Conservation (phyloP, 441 rosid genomes). For the Corymbia calophylla region DNA sequence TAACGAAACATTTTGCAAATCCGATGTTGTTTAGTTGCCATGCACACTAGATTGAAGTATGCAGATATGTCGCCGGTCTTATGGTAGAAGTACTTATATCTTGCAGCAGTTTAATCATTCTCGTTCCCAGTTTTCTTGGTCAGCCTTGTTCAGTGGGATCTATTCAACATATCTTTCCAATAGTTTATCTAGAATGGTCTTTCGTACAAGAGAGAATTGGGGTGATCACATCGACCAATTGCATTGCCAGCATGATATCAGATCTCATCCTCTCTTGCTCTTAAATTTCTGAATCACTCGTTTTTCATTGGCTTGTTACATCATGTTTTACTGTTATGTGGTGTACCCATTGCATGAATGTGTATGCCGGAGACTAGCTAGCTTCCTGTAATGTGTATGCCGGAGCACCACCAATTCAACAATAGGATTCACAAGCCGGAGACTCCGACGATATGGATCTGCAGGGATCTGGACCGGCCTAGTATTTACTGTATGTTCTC, state of each 20-base stretch:
- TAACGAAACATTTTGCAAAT: background rate
- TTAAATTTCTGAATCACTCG: background rate
- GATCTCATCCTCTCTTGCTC: background rate
- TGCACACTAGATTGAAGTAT: background rate
- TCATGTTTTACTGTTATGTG: background rate
- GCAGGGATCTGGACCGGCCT: no score
- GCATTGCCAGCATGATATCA: background rate
- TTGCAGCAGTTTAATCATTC: background rate
- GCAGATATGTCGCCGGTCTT: background rate
- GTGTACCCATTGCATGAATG: background rate
- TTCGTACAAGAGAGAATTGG: background rate
- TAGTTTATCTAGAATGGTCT: background rate
- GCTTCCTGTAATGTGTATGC: background rate
- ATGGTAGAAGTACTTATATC: background rate
- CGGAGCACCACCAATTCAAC: background rate
- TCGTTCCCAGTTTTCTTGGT: background rate
- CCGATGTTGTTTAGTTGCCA: background rate
- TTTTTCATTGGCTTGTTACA: background rate
- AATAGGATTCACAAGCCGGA: background rate
- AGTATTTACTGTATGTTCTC: background rate
- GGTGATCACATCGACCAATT: background rate
- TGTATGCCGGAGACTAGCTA: background rate
- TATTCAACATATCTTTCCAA: background rate
- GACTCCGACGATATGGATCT: no score
- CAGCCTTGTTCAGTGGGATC: background rate